Evolutionary conservation across 768 basidiomycete genomes (phyloP), one percentile per base, ranked within the genome.

Genomic region (Infundibulicybe gibba): DNA sequence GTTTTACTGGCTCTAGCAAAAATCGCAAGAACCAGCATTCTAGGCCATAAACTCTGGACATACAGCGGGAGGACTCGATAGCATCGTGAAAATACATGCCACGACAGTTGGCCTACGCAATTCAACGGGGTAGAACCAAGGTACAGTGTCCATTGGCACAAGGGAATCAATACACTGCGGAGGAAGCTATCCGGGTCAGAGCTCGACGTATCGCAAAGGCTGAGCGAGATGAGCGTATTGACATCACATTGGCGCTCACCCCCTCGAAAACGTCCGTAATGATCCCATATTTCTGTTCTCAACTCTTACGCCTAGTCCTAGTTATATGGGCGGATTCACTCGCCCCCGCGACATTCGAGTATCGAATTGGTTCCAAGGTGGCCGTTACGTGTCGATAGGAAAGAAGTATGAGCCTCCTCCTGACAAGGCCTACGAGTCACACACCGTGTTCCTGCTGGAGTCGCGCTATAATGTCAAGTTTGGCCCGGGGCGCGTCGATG

Each of bases 141-240:
- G 8, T 25, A 25, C 25, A 25, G 8, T 25, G 25, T 8, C 8
- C 25, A 25, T 25, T 25, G 25, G 25, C 25, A 25, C 25, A 25
- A 25, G 25, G 25, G 25, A 25, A 25, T 25, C 25, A 25, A 25
- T 25, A 25, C 25, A 25, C 25, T 25, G 25, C 25, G 25, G 25
- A 25, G 25, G 47, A 47, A 21, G 20, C 49, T 3, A 37, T 52
- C 14, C 45, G 46, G 37, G 51, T 58, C 42, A 48, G 44, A n/a
- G 43, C 44, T 11, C 55, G 59, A 32, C 60, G 68, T 30, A 55
- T 64, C 11, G 43, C 42, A 14, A 74, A 73, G 59, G 68, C 71
- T 2, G 72, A 74, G 49, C 63, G 69, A 32, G 71, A 72, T 44
- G 72, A 73, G 56, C 63, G 67, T 34, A 63, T 66, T 50, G 64